Evolutionary conservation across 176 grass and related monocot genomes (phyloP), one percentile per base, ranked within the genome.

Genomic region (Zea luxurians): DNA sequence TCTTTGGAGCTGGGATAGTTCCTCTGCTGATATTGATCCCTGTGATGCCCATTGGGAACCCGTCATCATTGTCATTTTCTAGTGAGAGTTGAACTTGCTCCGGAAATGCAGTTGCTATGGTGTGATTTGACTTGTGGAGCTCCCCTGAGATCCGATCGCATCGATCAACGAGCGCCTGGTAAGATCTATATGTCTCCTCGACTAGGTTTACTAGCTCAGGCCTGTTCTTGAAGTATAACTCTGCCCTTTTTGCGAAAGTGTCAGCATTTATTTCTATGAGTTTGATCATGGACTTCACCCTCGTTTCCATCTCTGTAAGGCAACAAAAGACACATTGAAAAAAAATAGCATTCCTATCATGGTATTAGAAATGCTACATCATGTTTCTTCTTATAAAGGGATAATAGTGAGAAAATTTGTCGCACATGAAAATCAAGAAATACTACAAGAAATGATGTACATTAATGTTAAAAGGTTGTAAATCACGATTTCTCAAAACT

Each of bases 71-170:
- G 0, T 83, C 89, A 16, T 90, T 82, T 70, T 90, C 83, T 80
- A 99, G 80, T 4, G 85, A 83, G 38, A 92, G 48, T 38, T 99
- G 83, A 17, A 99, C 83, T 70, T 99, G 96, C 57, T 99, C 88
- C 0, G 88, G 96, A 60, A 93, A 99, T 0, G 79, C 90, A 2
- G 78, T 86, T 20, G 96, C 90, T 61, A 99, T 99, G 16, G 96
- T 91, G 78, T 92, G 96, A 83, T 99, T 95, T 70, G 96, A 92
- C 88, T 99, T 99, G 78, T 99, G 96, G 67, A 99, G 83, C 83
- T 78, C 79, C 82, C 79, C 74, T 60, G 82, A 86, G 66, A 83
- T 50, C 53, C 83, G 76, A 44, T 86, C 86, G 35, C 79, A 80
- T 54, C 83, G 78, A 72, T 98, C 88, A 9, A 75, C 88, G 7